Conservation (phyloP, 2,329 filamentous ascomycete genomes). For the Nigrospora sphaerica region DNA sequence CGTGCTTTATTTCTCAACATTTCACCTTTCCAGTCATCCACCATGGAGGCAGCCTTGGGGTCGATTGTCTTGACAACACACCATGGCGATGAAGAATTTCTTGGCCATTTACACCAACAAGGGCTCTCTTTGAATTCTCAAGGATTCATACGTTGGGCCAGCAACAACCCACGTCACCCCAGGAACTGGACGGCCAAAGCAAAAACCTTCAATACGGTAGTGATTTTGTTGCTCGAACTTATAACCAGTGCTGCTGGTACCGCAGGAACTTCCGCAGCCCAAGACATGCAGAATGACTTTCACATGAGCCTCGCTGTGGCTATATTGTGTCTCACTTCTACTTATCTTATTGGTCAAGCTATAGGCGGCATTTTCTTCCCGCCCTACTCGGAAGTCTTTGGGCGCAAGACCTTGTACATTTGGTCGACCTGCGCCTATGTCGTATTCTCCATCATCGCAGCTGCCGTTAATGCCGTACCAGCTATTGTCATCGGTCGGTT, state of each 20-base stretch:
- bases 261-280: background rate
- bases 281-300: background rate
- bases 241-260: background rate
- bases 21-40: no score
- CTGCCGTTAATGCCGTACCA: no score
- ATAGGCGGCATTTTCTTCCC: background rate
- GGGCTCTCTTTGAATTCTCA: background rate
- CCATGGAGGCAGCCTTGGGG: no score
- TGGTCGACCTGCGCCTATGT: background rate
- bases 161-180: background rate
- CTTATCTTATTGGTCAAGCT: background rate
- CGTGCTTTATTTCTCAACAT: no score
- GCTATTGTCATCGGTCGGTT: no score
- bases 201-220: background rate
- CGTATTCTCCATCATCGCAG: background rate
- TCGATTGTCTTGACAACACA: no score
- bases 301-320: background rate
- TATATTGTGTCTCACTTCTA: background rate
- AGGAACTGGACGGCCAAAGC: background rate
- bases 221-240: background rate
- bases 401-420: background rate
- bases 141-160: background rate
- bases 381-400: constrained; percentile 1
- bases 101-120: no score
- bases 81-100: no score